Conservation (phyloP, 768 basidiomycete genomes). For the Mycena epipterygia region DNA sequence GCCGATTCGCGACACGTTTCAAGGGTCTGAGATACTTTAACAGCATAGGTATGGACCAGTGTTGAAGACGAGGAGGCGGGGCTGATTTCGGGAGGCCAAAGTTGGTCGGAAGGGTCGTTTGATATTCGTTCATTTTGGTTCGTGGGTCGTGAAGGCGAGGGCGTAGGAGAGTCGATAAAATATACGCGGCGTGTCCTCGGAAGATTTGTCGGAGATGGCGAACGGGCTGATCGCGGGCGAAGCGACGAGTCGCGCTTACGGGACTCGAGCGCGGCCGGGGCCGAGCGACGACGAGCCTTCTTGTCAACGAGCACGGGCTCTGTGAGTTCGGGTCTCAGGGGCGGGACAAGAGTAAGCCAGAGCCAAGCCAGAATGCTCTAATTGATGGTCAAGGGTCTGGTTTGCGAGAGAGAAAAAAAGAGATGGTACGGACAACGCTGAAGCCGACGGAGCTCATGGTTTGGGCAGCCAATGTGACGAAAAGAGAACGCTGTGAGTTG, state of each 20-base stretch:
- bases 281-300: conserved; percentile 41
- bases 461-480: conserved; percentile 41
- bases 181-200: conserved; percentile 37
- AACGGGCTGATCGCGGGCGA: background rate
- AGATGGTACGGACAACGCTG: conserved; percentile 38
- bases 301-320: conserved; percentile 32
- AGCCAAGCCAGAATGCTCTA: conserved; percentile 45
- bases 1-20: conserved; percentile 35
- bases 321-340: conserved; percentile 27
- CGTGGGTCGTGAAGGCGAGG: conserved; percentile 24
- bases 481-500: conserved; percentile 29
- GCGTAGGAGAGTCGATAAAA: conserved; percentile 34
- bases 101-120: conserved; percentile 19
- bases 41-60: conserved; percentile 34
- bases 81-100: conserved; percentile 27
- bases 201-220: conserved; percentile 15
- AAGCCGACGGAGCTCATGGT: conserved; percentile 41
- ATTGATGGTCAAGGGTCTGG: background rate
- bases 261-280: conserved; percentile 35
- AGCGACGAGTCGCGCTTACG: conserved; percentile 20
- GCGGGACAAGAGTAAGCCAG: conserved; percentile 40
- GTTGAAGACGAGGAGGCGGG: conserved; percentile 41
- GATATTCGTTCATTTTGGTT: conserved; percentile 38
- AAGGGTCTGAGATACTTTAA: conserved; percentile 25
- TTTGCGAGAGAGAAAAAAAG: background rate